Evolutionary conservation across 2,329 filamentous ascomycete species (phyloP).

Genomic region (Exophiala phaeomuriformis): DNA sequence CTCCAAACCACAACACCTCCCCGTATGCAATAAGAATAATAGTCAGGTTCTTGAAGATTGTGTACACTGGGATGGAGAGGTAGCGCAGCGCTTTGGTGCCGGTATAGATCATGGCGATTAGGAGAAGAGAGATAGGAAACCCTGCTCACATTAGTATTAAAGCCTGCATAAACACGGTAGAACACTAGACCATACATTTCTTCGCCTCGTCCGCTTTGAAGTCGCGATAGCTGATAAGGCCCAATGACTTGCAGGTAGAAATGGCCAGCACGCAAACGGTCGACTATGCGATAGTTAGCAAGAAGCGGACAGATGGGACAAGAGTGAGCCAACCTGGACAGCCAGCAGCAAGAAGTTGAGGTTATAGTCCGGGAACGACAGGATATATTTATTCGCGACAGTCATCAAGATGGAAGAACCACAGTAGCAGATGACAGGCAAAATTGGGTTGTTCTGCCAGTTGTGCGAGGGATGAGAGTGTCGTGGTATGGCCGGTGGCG

Average conservation of each 20-base stretch:
- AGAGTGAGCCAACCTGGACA: slow-evolving; percentile 64
- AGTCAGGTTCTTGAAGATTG: slow-evolving; percentile 99
- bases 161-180: background rate
- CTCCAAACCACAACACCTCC: slow-evolving; percentile 96
- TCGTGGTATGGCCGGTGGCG: slow-evolving; percentile 35
- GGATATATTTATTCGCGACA: slow-evolving; percentile 98
- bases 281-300: slow-evolving; percentile 51
- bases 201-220: slow-evolving; percentile 85
- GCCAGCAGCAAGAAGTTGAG: slow-evolving; percentile 91
- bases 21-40: slow-evolving; percentile 98
- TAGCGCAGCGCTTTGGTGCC: slow-evolving; percentile 92
- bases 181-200: slow-evolving; percentile 62
- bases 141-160: slow-evolving; percentile 47
- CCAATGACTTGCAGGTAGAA: slow-evolving; percentile 68
- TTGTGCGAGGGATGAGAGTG: slow-evolving; percentile 35
- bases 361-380: slow-evolving; percentile 87
- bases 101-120: slow-evolving; percentile 99
- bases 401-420: slow-evolving; percentile 98
- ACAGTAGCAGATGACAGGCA: slow-evolving; percentile 87
- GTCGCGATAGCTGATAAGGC: slow-evolving; percentile 72
- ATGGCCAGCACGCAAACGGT: slow-evolving; percentile 84
- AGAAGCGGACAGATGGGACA: background rate
- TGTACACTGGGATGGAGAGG: slow-evolving; percentile 96
- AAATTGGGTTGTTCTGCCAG: slow-evolving; percentile 65
- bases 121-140: slow-evolving; percentile 91